These are phyloP conservation scores for Aureobasidium sp. DNA, from an alignment of 2,329 filamentous ascomycete species.

Conservation along the genomic window DNA sequence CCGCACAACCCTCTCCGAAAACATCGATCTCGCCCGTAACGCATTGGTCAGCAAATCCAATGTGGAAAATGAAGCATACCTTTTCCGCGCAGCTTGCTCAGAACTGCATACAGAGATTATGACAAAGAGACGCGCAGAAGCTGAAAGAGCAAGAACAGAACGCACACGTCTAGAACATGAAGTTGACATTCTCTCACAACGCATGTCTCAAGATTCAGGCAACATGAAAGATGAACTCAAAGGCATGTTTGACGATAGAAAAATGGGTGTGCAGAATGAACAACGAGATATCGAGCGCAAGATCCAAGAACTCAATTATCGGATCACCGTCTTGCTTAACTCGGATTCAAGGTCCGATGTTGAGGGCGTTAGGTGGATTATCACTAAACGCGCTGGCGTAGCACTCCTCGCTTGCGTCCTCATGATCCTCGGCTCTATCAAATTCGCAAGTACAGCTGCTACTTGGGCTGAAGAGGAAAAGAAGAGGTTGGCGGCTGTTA, in stretches of 20 bases:
- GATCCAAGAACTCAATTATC: slow-evolving; percentile 93
- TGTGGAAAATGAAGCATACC: slow-evolving; percentile 86
- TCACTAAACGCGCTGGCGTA: slow-evolving; percentile 55
- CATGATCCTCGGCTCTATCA: slow-evolving; percentile 34
- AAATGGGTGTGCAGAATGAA: slow-evolving; percentile 83
- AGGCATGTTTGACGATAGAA: slow-evolving; percentile 91
- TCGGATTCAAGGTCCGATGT: slow-evolving; percentile 89
- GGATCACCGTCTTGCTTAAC: slow-evolving; percentile 83
- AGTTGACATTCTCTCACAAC: slow-evolving; percentile 83
- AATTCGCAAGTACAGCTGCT: slow-evolving; percentile 30
- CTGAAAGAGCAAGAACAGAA: slow-evolving; percentile 75
- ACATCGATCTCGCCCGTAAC: slow-evolving; percentile 71
- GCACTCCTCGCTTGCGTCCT: slow-evolving; percentile 43
- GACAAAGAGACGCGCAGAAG: slow-evolving; percentile 64
- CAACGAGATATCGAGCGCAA: slow-evolving; percentile 76
- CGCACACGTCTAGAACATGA: slow-evolving; percentile 85
- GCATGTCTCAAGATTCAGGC: slow-evolving; percentile 71
- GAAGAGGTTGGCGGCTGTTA: slow-evolving; percentile 23
- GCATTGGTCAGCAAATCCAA: slow-evolving; percentile 83
- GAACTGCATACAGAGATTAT: slow-evolving; percentile 83
- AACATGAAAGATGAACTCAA: slow-evolving; percentile 85
- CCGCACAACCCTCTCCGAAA: slow-evolving; percentile 63
- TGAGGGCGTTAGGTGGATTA: slow-evolving; percentile 81
- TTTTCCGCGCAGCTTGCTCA: slow-evolving; percentile 88
- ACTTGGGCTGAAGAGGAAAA: slow-evolving; percentile 31